phyloP scores from a whole-genome alignment of 1,139 yeast genomes.

The Candida sp. region DNA sequence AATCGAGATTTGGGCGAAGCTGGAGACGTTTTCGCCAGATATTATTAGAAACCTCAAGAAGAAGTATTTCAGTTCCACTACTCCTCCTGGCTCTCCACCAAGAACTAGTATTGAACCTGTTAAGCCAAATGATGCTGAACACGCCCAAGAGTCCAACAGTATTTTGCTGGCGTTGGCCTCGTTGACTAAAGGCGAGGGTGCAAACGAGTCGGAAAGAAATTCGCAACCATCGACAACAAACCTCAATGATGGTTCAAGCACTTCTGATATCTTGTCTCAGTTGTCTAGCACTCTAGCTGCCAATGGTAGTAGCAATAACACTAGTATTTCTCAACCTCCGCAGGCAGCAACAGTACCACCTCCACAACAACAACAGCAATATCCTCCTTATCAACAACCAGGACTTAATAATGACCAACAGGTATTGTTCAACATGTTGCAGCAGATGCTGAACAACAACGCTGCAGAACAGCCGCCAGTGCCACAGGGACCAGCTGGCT shows the following conservation, averaged over 20 bases:
- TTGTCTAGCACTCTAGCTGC: conserved; percentile 38
- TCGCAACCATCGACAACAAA: conserved; percentile 13
- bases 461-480: conserved; percentile 19
- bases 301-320: conserved; percentile 3
- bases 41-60: conserved; percentile 58
- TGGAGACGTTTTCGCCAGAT: conserved; percentile 71
- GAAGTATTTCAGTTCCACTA: conserved; percentile 60
- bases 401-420: conserved; percentile 27
- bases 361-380: conserved; percentile 13
- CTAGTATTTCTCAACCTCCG: conserved; percentile 16
- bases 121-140: conserved; percentile 22
- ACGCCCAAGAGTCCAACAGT: conserved; percentile 54
- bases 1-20: conserved; percentile 92
- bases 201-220: conserved; percentile 14
- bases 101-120: conserved; percentile 30
- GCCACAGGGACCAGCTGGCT: conserved; percentile 15
- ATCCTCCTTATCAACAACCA: conserved; percentile 18
- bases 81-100: conserved; percentile 63
- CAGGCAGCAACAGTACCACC: conserved; percentile 16
- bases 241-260: conserved; percentile 20
- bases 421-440: conserved; percentile 46
- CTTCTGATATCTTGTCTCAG: conserved; percentile 48
- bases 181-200: conserved; percentile 40
- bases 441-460: conserved; percentile 39
- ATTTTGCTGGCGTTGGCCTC: conserved; percentile 71